phyloP scores from a whole-genome alignment of 169 alveolate genomes.

The Perkinsus marinus region DNA sequence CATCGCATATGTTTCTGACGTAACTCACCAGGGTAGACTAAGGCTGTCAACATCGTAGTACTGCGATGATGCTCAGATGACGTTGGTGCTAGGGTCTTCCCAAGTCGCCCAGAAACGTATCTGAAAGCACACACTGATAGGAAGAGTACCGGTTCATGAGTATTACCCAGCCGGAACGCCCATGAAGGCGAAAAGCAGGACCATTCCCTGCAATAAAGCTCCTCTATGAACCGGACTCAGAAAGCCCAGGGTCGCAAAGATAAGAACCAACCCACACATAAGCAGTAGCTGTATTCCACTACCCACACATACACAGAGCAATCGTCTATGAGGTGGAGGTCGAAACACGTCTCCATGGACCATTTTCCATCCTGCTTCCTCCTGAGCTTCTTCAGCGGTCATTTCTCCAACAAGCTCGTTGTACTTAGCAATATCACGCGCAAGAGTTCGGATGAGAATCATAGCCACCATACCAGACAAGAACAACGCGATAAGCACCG shows the following conservation, averaged over 20 bases:
- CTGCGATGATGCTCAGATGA: conserved; percentile 19
- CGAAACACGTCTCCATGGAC: conserved; percentile 77
- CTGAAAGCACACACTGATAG: background rate
- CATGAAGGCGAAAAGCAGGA: conserved; percentile 59
- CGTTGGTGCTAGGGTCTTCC: conserved; percentile 1
- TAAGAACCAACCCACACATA: conserved; percentile 49
- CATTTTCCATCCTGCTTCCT: conserved; percentile 74
- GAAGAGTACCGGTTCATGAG: background rate
- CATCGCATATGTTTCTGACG: background rate
- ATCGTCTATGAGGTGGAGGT: conserved; percentile 52
- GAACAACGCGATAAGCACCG: conserved; percentile 48
- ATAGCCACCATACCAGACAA: conserved; percentile 57
- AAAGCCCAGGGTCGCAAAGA: conserved; percentile 50
- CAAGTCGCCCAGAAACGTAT: background rate
- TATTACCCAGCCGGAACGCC: conserved; percentile 69
- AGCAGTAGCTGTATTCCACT: conserved; percentile 59
- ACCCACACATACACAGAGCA: conserved; percentile 60
- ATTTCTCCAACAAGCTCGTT: conserved; percentile 41
- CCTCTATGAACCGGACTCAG: conserved; percentile 54
- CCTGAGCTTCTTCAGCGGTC: conserved; percentile 52
- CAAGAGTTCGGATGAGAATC: conserved; percentile 55
- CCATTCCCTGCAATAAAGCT: conserved; percentile 48
- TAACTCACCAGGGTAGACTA: conserved; percentile 50
- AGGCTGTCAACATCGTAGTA: conserved; percentile 33
- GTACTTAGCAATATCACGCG: conserved; percentile 59